Base-by-base conservation (phyloP, 192 early-diverging fungal species). In the Backusella parvicylindrica region DNA sequence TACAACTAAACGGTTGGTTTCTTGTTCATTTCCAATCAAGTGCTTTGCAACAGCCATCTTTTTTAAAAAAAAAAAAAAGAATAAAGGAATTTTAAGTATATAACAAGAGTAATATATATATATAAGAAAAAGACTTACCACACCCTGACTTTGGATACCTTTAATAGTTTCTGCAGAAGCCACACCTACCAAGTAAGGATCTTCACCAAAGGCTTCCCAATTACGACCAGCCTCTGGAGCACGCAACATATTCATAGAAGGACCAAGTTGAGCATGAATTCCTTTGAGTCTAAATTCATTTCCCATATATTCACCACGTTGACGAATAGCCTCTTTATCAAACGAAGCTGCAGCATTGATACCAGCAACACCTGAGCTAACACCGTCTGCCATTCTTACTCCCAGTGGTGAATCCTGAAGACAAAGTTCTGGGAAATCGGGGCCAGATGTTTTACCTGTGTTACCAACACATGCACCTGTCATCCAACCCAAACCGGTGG, bases 301-400 rank as follows among this genome's bases (percentile, higher is more conserved):
- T n/a, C 86, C 90, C 72, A 92, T 80, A 36, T 73, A 64, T 28
- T 64, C 26, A 32, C 84, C 90, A 43, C 89, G 75, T 8, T 79
- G 28, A 9, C 76, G 50, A 73, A 91, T 90, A 13, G 91, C 70
- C 26, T 53, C 40, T 30, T 74, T 72, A 81, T 91, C 90, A 76
- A 89, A 91, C 11, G 89, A 89, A 11, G 91, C 78, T 32, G 91
- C 90, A 68, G 86, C 78, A 68, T 91, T 91, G 50, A 86, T 82
- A 56, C 84, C 75, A 41, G 89, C 73, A 37, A 81, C 68, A 80
- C 89, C 87, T 1, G 74, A 78, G 23, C 82, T 82, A 26, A 84
- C 82, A 38, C 70, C 71, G 37, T 70, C 50, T 2, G 85, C 81
- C 40, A 82, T 86, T 11, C 88, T 81, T 30, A 89, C 70, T 49